These are phyloP conservation scores for Boletus vermiculosoides DNA, from an alignment of 768 basidiomycete species.

Conservation along the genomic window DNA sequence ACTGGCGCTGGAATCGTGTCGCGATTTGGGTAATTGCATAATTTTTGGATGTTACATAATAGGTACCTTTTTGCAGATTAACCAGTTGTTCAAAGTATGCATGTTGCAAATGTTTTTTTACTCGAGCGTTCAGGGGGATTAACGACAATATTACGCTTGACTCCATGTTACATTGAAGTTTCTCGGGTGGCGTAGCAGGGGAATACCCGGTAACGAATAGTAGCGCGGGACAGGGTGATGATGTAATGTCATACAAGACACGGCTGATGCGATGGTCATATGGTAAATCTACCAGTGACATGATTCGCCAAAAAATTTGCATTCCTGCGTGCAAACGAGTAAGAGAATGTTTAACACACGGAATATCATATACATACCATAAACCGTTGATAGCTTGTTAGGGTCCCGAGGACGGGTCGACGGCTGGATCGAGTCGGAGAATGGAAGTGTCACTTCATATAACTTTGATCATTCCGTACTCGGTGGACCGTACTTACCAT, in stretches of 20 bases:
- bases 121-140: background rate
- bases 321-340: background rate
- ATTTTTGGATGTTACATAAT: background rate
- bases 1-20: slow-evolving; percentile 19
- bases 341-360: background rate
- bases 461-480: background rate
- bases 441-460: background rate
- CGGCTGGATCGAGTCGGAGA: background rate
- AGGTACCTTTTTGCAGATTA: background rate
- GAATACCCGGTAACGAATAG: background rate
- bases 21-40: slow-evolving; percentile 1
- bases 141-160: background rate
- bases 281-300: too few relatives aligned
- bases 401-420: background rate
- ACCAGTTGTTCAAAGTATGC: background rate
- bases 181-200: background rate
- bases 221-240: background rate
- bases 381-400: background rate
- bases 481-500: background rate
- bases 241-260: background rate
- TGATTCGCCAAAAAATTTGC: too few relatives aligned
- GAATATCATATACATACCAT: background rate
- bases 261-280: too few relatives aligned
- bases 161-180: background rate
- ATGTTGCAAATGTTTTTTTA: background rate